These are phyloP conservation scores for Acer negundo DNA, from an alignment of 345 rosid genomes.

Conservation along the genomic window DNA sequence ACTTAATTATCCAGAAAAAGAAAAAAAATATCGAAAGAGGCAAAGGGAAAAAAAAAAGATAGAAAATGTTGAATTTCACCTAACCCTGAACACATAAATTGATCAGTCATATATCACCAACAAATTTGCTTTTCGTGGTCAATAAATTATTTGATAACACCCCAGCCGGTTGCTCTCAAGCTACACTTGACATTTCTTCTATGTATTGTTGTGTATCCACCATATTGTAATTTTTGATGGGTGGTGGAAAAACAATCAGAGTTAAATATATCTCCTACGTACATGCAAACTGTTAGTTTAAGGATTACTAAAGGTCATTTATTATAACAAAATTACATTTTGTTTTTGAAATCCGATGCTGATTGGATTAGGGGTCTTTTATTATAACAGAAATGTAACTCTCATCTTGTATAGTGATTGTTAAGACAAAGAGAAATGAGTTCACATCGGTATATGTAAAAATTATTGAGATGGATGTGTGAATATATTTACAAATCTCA, in stretches of 20 bases:
- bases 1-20: neutral
- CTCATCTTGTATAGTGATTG: no score
- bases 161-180: neutral
- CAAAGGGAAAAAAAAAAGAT: neutral
- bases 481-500: neutral
- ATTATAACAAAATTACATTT: no score
- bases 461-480: neutral
- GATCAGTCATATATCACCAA: constrained; percentile 5
- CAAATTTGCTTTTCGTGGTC: neutral
- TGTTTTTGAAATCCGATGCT: no score
- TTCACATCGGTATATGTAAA: no score
- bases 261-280: neutral
- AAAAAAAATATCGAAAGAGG: neutral
- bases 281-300: no score
- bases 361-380: no score
- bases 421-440: no score
- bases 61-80: neutral
- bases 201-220: neutral
- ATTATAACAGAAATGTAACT: no score
- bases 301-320: no score
- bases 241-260: neutral
- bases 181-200: neutral
- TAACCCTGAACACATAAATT: no score
- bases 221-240: neutral
- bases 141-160: neutral